phyloP scores from a whole-genome alignment of 164 flowering plant genomes.

The Chimonanthus praecox region DNA sequence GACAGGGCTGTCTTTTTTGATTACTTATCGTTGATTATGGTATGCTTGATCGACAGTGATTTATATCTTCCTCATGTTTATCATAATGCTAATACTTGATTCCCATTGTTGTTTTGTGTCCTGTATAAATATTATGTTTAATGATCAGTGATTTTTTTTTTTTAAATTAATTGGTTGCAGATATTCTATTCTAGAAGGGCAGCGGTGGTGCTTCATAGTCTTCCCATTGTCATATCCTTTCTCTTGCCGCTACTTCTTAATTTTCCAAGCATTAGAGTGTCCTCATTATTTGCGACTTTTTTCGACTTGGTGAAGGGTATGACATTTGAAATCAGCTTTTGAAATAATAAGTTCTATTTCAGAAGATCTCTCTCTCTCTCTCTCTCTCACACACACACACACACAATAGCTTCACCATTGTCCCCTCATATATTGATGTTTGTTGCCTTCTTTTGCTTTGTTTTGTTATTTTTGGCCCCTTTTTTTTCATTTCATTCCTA shows the following conservation, averaged over 20 bases:
- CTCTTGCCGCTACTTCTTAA: constrained; percentile 46
- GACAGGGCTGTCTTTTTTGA: constrained; percentile 85
- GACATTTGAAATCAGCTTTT: not conserved
- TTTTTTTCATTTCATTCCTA: too few relatives aligned
- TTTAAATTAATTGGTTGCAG: constrained; percentile 31
- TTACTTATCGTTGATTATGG: constrained; percentile 74
- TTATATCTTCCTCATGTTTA: not conserved
- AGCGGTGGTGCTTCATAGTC: constrained; percentile 61
- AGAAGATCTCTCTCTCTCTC: too few relatives aligned
- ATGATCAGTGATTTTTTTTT: not conserved
- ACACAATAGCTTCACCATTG: too few relatives aligned
- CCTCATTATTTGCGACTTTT: constrained; percentile 31
- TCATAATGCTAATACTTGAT: not conserved
- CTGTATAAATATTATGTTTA: not conserved
- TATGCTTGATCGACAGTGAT: constrained; percentile 22
- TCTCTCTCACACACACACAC: too few relatives aligned
- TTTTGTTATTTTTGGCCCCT: too few relatives aligned
- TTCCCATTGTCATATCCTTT: constrained; percentile 62
- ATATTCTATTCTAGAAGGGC: constrained; percentile 59
- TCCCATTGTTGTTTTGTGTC: not conserved
- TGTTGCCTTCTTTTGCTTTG: too few relatives aligned
- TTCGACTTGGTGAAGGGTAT: constrained; percentile 69
- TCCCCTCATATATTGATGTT: too few relatives aligned
- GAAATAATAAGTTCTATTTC: not conserved
- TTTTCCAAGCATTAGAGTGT: constrained; percentile 28